phyloP scores from a whole-genome alignment of 2,329 filamentous ascomycete genomes.

The Pseudocercospora pini-densiflorae region DNA sequence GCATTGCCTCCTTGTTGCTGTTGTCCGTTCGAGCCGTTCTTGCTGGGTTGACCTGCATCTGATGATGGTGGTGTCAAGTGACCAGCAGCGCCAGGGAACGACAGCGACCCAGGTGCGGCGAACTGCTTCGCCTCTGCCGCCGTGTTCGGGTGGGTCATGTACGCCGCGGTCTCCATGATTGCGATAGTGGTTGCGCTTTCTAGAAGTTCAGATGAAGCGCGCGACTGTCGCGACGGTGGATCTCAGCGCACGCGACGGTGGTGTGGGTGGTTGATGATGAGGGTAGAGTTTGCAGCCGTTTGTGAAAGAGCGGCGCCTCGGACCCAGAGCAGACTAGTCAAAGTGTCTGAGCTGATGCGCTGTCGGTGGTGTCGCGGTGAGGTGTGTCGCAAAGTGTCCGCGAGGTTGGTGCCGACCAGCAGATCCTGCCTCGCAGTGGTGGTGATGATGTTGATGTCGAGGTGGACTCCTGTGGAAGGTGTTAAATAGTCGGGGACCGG shows the following conservation, averaged over 20 bases:
- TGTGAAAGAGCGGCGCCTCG: conserved; percentile 18
- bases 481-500: conserved; percentile 1
- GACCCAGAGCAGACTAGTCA: conserved; percentile 27
- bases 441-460: conserved; percentile 9
- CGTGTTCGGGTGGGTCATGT: conserved; percentile 89
- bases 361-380: conserved; percentile 5
- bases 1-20: conserved; percentile 51
- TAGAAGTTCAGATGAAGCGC: conserved; percentile 1
- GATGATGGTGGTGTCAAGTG: conserved; percentile 81
- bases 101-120: conserved; percentile 88
- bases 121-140: conserved; percentile 95
- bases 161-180: conserved; percentile 71
- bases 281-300: conserved; percentile 10
- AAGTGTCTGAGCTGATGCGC: conserved; percentile 27
- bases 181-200: conserved; percentile 15
- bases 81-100: conserved; percentile 77
- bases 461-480: conserved; percentile 9
- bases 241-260: background rate
- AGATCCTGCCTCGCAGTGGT: conserved; percentile 23
- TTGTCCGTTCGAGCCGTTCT: conserved; percentile 55
- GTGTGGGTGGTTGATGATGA: conserved; percentile 3
- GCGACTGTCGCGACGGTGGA: background rate
- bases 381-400: conserved; percentile 1
- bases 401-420: conserved; percentile 21
- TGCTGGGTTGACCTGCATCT: conserved; percentile 65